These are phyloP conservation scores for Calonectria leucothoes DNA, from an alignment of 2,329 filamentous ascomycete genomes.

Conservation along the genomic window DNA sequence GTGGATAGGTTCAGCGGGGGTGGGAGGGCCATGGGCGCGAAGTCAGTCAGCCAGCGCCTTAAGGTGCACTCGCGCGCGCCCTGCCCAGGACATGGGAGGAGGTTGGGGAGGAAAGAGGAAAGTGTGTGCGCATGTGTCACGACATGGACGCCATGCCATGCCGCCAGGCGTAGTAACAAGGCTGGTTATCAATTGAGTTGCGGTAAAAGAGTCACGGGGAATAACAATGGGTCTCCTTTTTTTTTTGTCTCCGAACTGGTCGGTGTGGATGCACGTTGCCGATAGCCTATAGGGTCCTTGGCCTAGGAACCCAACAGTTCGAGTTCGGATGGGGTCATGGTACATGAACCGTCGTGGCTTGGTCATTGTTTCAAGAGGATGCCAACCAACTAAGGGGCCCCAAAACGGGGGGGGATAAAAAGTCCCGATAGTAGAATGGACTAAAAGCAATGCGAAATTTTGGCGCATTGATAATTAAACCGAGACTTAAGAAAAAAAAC, in stretches of 20 bases:
- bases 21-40: not conserved
- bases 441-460: not conserved
- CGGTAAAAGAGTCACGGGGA: conserved; percentile 7
- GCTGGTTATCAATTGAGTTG: conserved; percentile 4
- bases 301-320: conserved; percentile 2
- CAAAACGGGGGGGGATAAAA: not conserved
- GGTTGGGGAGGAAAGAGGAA: not conserved
- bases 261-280: conserved; percentile 8
- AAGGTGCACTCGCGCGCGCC: conserved; percentile 7
- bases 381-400: not conserved
- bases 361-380: not conserved
- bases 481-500: not conserved
- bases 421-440: no score
- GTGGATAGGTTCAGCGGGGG: not conserved
- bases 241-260: not conserved
- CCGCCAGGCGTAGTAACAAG: not conserved
- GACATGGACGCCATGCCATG: not conserved
- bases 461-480: not conserved
- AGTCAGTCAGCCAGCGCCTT: not conserved
- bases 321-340: not conserved
- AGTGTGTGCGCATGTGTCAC: conserved; percentile 8
- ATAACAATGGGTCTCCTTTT: not conserved
- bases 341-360: not conserved
- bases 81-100: conserved; percentile 8
- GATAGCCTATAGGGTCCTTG: not conserved